These are phyloP conservation scores for Scheffersomyces stambukii DNA, from an alignment of 1,139 yeast species.

Conservation along the genomic window DNA sequence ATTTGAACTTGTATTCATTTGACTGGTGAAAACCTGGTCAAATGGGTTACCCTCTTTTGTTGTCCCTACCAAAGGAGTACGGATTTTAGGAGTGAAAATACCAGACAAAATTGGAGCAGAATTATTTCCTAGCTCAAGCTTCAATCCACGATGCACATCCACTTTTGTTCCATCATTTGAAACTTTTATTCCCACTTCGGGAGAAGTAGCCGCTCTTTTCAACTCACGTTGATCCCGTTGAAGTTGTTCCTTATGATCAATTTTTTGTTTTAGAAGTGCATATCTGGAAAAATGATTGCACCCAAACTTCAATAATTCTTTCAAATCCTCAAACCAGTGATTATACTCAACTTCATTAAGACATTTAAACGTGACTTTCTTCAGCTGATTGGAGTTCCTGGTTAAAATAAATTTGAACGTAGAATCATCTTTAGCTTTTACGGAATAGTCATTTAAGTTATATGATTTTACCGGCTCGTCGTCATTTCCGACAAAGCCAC, in stretches of 20 bases:
- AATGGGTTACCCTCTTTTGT: slow-evolving; percentile 35
- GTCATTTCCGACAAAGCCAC: slow-evolving; percentile 40
- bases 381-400: slow-evolving; percentile 23
- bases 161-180: background rate
- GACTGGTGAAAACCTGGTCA: slow-evolving; percentile 27
- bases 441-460: slow-evolving; percentile 37
- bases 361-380: slow-evolving; percentile 42
- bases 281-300: slow-evolving; percentile 31
- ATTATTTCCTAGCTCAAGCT: slow-evolving; percentile 4
- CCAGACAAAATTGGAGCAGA: slow-evolving; percentile 16
- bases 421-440: slow-evolving; percentile 31
- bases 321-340: slow-evolving; percentile 37
- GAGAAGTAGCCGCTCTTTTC: background rate
- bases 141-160: background rate
- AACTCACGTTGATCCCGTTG: background rate
- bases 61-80: slow-evolving; percentile 29
- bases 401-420: slow-evolving; percentile 33
- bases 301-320: slow-evolving; percentile 36
- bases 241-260: slow-evolving; percentile 2
- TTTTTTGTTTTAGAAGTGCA: slow-evolving; percentile 20
- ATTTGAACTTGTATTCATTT: too few relatives aligned
- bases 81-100: slow-evolving; percentile 36
- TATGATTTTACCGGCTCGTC: slow-evolving; percentile 41
- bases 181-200: background rate
- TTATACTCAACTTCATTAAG: slow-evolving; percentile 25